Evolutionary conservation across 2,329 filamentous ascomycete genomes (phyloP).

Genomic region (Tolypocladium cylindrosporum): DNA sequence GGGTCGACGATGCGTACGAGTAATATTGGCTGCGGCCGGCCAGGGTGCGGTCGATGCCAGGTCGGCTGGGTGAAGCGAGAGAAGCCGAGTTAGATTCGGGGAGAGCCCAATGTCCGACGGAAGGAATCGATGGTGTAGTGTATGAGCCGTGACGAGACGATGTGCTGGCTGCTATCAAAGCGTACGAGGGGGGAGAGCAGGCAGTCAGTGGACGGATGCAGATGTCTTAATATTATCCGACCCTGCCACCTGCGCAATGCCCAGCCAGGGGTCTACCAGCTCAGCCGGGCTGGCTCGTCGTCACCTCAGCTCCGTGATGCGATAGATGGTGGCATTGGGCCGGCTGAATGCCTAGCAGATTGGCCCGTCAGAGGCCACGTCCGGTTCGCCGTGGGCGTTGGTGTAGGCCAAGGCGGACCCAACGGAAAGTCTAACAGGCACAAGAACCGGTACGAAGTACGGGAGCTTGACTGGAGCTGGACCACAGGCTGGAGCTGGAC

Average conservation of each 20-base stretch:
- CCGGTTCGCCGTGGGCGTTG: background rate
- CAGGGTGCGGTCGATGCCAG: background rate
- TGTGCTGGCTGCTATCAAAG: background rate
- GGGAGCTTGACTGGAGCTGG: background rate
- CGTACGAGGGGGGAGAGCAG: background rate
- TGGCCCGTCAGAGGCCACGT: background rate
- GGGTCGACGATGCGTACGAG: background rate
- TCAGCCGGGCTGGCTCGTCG: background rate
- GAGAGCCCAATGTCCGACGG: background rate
- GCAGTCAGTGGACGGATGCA: background rate
- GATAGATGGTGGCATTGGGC: background rate
- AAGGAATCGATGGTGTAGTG: background rate
- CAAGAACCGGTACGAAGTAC: background rate
- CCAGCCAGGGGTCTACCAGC: background rate
- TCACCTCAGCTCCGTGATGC: background rate
- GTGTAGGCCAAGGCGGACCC: background rate
- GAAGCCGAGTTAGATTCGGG: background rate
- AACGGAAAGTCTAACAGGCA: background rate
- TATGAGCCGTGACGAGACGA: background rate
- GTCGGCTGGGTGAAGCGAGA: background rate
- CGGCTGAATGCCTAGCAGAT: background rate
- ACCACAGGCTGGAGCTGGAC: background rate
- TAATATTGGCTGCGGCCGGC: background rate
- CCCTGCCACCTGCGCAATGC: background rate
- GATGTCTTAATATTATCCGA: background rate